Evolutionary conservation across 371 early-diverging fungal species (phyloP), one percentile per base, ranked within the genome.

Genomic region (Mucor racemosus): DNA sequence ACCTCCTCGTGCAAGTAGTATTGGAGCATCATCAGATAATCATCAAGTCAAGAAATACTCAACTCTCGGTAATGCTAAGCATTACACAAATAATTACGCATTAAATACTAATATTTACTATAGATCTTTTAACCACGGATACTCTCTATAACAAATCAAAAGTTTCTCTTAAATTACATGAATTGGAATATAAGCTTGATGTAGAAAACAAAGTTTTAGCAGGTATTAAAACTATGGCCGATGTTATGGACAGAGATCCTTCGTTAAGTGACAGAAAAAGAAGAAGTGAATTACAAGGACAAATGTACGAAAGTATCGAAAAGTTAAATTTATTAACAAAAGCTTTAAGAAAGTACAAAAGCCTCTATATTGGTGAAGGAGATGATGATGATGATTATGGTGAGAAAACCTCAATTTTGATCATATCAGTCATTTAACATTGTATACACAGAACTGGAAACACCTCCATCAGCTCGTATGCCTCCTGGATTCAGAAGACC

Each of bases 171-270:
- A 95, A 94, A 76, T 77, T 96, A 46, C 89, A 90, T 56, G 95
- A 95, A 71, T 78, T 96, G 50, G 88, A 91, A 50, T 91, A 88
- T 74, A 96, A 96, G 76, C 87, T 97, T 34, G 93, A 95, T 67
- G 91, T 97, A 5, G 98, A 98, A 83, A 90, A 86, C 70, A 94
- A 94, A 75, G 89, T 97, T 17, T 82, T 91, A 67, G 89, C 91
- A 46, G 97, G 95, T 42, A 85, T 88, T 21, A 82, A 84, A 60
- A 86, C 84, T 14, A 76, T 88, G 77, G 85, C 85, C 17, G 78
- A 77, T 57, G 86, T 82, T 6, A 71, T 85, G 62, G 87, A 86
- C 34, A 63, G 71, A 38, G 72, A 75, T 15, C 69, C 75, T 33
- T 77, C 76, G 9, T 13, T 53, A 5, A 74, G 67, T 15, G 88